Evolutionary conservation across 2,329 filamentous ascomycete species (phyloP).

Genomic region (Aspergillus chevalieri): DNA sequence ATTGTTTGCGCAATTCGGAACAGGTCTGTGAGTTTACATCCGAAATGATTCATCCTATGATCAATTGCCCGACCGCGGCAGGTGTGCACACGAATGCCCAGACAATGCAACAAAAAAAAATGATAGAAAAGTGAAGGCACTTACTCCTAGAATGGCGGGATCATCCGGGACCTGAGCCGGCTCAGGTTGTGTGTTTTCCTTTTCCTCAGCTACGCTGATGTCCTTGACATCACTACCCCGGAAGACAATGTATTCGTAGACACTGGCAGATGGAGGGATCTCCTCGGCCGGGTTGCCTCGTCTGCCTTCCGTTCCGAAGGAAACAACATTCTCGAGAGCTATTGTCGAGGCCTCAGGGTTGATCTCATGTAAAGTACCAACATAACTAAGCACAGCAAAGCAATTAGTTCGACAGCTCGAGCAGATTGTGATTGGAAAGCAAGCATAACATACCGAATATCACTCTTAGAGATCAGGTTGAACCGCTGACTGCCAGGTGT

Average conservation of each 20-base stretch:
- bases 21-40: slow-evolving; percentile 81
- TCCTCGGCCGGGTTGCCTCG: slow-evolving; percentile 72
- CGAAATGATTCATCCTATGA: slow-evolving; percentile 78
- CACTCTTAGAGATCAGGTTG: slow-evolving; percentile 93
- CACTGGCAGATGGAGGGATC: slow-evolving; percentile 73
- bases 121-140: slow-evolving; percentile 38
- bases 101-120: not conserved
- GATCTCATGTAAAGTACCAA: slow-evolving; percentile 93
- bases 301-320: slow-evolving; percentile 89
- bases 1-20: slow-evolving; percentile 81
- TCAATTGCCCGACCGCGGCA: slow-evolving; percentile 16
- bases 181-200: slow-evolving; percentile 65
- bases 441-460: slow-evolving; percentile 69
- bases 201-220: slow-evolving; percentile 80
- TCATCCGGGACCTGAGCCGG: slow-evolving; percentile 81
- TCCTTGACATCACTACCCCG: slow-evolving; percentile 98
- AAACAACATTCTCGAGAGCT: slow-evolving; percentile 91
- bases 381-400: slow-evolving; percentile 60
- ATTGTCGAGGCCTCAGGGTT: slow-evolving; percentile 96
- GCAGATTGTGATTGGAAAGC: slow-evolving; percentile 12
- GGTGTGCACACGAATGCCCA: not conserved
- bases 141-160: slow-evolving; percentile 93
- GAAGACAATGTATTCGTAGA: slow-evolving; percentile 99
- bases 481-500: slow-evolving; percentile 68
- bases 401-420: slow-evolving; percentile 29